These are phyloP conservation scores for Candida peoriensis DNA, from an alignment of 805 yeast species.

Conservation along the genomic window DNA sequence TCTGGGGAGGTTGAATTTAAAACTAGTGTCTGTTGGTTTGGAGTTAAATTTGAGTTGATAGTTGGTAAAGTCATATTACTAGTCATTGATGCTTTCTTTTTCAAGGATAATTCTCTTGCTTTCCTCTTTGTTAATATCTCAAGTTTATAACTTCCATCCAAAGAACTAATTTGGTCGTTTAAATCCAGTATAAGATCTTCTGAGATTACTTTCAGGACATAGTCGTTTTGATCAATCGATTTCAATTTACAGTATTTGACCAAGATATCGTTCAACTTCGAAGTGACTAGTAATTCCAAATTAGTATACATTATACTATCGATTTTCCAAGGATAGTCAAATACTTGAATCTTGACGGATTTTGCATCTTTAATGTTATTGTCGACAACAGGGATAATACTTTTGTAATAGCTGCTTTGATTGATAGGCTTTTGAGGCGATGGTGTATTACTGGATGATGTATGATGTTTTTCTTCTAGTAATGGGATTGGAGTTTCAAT, in stretches of 20 bases:
- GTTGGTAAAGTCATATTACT: slow-evolving; percentile 23
- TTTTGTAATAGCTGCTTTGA: slow-evolving; percentile 32
- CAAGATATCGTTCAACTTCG: slow-evolving; percentile 32
- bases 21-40: slow-evolving; percentile 26
- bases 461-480: slow-evolving; percentile 2
- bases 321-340: slow-evolving; percentile 29
- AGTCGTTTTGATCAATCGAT: slow-evolving; percentile 31
- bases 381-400: slow-evolving; percentile 27
- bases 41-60: slow-evolving; percentile 22
- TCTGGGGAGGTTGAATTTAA: slow-evolving; percentile 5
- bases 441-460: slow-evolving; percentile 6
- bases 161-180: slow-evolving; percentile 35
- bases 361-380: slow-evolving; percentile 23
- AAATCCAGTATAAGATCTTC: slow-evolving; percentile 28
- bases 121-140: slow-evolving; percentile 39
- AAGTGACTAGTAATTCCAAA: slow-evolving; percentile 28
- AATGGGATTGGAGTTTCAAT: slow-evolving; percentile 47
- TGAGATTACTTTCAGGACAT: slow-evolving; percentile 29
- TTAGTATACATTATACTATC: slow-evolving; percentile 23
- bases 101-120: slow-evolving; percentile 31
- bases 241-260: slow-evolving; percentile 30
- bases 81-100: slow-evolving; percentile 22
- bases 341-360: slow-evolving; percentile 26
- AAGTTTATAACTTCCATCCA: slow-evolving; percentile 36
- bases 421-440: not conserved